phyloP scores from a whole-genome alignment of 2,329 filamentous ascomycete genomes.

The Leptodontidium sp. region DNA sequence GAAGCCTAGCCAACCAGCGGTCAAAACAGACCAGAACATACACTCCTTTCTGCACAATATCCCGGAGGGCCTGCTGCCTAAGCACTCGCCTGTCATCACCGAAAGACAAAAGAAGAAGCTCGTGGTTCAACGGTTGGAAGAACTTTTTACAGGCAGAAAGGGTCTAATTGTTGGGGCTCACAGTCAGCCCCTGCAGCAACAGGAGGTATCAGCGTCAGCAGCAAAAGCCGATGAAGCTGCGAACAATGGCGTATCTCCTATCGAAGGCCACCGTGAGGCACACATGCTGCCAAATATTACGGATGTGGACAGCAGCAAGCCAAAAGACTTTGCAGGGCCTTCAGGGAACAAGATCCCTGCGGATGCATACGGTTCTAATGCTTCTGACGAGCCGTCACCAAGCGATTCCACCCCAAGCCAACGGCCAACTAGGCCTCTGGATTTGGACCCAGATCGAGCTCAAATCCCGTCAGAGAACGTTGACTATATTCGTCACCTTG shows the following conservation, averaged over 20 bases:
- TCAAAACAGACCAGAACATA: conserved; percentile 63
- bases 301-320: conserved; percentile 35
- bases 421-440: conserved; percentile 77
- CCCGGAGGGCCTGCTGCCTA: conserved; percentile 71
- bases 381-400: conserved; percentile 27
- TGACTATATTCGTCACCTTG: conserved; percentile 79
- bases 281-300: conserved; percentile 46
- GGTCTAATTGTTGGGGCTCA: conserved; percentile 44
- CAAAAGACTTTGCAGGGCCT: conserved; percentile 30
- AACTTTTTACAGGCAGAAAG: conserved; percentile 80
- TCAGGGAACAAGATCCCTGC: background rate
- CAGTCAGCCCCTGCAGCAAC: conserved; percentile 43
- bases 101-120: conserved; percentile 80
- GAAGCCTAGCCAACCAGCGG: conserved; percentile 17
- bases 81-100: conserved; percentile 64
- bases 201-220: conserved; percentile 64
- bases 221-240: conserved; percentile 49
- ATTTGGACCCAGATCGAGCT: conserved; percentile 79
- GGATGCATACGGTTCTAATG: conserved; percentile 18
- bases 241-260: conserved; percentile 31
- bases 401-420: conserved; percentile 64
- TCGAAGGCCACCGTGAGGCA: conserved; percentile 52
- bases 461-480: conserved; percentile 82
- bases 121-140: conserved; percentile 79
- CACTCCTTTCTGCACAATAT: conserved; percentile 77